These are phyloP conservation scores for Rhodotorula paludigena DNA, from an alignment of 768 basidiomycete genomes.

Conservation along the genomic window DNA sequence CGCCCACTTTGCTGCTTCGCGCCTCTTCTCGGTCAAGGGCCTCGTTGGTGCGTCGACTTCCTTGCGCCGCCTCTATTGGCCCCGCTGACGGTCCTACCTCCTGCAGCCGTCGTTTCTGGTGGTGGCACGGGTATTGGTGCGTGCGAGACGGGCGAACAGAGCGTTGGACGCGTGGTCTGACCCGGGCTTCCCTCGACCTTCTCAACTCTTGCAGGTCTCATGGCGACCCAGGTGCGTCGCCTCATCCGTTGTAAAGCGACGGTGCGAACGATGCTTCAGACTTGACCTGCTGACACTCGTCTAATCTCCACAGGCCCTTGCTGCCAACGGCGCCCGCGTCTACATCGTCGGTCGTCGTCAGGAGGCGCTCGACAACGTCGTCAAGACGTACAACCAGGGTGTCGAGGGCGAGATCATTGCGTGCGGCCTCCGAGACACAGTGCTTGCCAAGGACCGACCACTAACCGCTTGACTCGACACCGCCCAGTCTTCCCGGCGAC, in stretches of 20 bases:
- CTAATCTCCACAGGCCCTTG: constrained; percentile 52
- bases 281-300: constrained; percentile 61
- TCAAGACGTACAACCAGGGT: constrained; percentile 3
- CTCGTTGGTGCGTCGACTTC: not conserved
- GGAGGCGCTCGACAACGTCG: constrained; percentile 27
- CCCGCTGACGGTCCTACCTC: constrained; percentile 44
- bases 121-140: constrained; percentile 71
- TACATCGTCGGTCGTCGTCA: constrained; percentile 32
- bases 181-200: not conserved
- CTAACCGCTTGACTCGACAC: not conserved
- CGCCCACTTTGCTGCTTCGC: not conserved
- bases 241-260: not conserved
- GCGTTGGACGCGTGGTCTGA: not conserved
- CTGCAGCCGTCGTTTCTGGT: constrained; percentile 68
- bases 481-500: constrained; percentile 18
- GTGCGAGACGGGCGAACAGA: constrained; percentile 34
- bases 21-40: constrained; percentile 25
- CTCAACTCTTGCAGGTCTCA: constrained; percentile 9
- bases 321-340: constrained; percentile 53
- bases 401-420: constrained; percentile 27
- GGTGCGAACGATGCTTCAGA: too few species aligned
- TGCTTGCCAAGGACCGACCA: not conserved
- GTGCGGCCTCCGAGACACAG: not conserved
- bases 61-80: not conserved
- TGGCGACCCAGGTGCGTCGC: constrained; percentile 54